Conservation (phyloP, 345 rosid genomes). For the Eucalyptus pauciflora region DNA sequence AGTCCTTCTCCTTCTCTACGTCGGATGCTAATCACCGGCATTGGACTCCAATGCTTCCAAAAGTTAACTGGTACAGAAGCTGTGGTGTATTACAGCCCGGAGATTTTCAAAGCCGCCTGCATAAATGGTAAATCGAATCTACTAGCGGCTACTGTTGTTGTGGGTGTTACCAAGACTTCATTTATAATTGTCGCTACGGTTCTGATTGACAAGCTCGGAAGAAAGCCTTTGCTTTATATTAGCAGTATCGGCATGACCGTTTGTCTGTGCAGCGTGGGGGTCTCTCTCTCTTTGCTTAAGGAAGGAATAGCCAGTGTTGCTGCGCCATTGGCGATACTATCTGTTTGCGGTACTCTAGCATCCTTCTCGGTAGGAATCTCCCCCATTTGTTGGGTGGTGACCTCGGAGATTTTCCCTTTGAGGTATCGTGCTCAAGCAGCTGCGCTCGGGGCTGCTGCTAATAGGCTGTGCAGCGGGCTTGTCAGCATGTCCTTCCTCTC, state of each 20-base stretch:
- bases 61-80: slow-evolving; percentile 75
- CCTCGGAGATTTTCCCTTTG: slow-evolving; percentile 54
- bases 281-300: slow-evolving; percentile 16
- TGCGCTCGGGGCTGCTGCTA: slow-evolving; percentile 43
- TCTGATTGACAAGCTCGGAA: slow-evolving; percentile 54
- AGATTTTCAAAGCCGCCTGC: slow-evolving; percentile 51
- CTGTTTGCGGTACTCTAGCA: slow-evolving; percentile 44
- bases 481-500: slow-evolving; percentile 65
- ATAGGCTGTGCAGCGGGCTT: slow-evolving; percentile 45
- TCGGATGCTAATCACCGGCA: slow-evolving; percentile 59
- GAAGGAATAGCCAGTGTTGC: slow-evolving; percentile 7
- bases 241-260: slow-evolving; percentile 57
- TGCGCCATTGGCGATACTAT: slow-evolving; percentile 14
- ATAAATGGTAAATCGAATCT: slow-evolving; percentile 36
- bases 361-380: slow-evolving; percentile 54
- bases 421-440: slow-evolving; percentile 57
- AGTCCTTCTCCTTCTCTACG: slow-evolving; percentile 56
- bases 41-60: slow-evolving; percentile 87
- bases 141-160: slow-evolving; percentile 63
- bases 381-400: slow-evolving; percentile 54
- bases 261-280: slow-evolving; percentile 30
- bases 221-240: slow-evolving; percentile 53
- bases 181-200: slow-evolving; percentile 54
- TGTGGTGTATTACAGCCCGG: slow-evolving; percentile 66
- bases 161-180: slow-evolving; percentile 53